A percentile compares a stretch with the other conserved stretches of the same genome.
phyloP scores from a whole-genome alignment of 1,284 basidiomycete genomes.

The Ceratobasidium sp. region DNA sequence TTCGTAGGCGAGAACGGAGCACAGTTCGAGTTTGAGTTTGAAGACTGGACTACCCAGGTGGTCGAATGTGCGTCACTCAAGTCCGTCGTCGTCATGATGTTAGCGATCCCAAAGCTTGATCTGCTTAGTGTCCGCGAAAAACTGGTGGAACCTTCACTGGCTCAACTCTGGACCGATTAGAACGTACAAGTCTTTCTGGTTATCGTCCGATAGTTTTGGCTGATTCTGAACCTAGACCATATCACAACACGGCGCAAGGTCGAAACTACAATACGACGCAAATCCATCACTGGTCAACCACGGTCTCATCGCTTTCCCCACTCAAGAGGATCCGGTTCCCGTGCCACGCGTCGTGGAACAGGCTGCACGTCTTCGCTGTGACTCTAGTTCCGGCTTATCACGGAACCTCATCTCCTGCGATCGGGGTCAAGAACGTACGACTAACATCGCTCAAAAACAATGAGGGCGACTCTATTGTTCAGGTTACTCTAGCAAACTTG shows the following conservation, averaged over 20 bases:
- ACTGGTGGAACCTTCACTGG: conserved; percentile 44
- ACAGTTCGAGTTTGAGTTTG: conserved; percentile 40
- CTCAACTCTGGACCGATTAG: conserved; percentile 40
- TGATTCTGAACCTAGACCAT: neutral
- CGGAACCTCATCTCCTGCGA: conserved; percentile 30
- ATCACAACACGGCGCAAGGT: conserved; percentile 10
- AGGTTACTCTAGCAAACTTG: conserved; percentile 59
- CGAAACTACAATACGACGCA: conserved; percentile 43
- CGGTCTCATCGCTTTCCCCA: conserved; percentile 46
- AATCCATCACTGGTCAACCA: conserved; percentile 57
- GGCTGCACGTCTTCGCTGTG: conserved; percentile 49
- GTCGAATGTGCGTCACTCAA: conserved; percentile 36
- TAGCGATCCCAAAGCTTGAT: neutral
- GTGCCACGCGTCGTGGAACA: conserved; percentile 41
- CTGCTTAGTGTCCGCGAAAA: conserved; percentile 26
- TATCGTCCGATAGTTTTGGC: neutral
- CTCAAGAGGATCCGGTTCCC: conserved; percentile 44
- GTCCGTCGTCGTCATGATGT: neutral
- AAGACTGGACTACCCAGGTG: conserved; percentile 35
- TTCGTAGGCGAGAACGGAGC: conserved; percentile 41
- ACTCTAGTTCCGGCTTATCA: conserved; percentile 44
- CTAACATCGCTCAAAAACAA: conserved; percentile 57
- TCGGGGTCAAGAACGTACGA: conserved; percentile 50
- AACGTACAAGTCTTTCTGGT: conserved; percentile 34
- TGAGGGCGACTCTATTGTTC: conserved; percentile 53